Percentiles rank a stretch among this genome's conserved stretches.
Evolutionary conservation across 1,284 basidiomycete species (phyloP).

Genomic region (Ganoderma leucocontextum): DNA sequence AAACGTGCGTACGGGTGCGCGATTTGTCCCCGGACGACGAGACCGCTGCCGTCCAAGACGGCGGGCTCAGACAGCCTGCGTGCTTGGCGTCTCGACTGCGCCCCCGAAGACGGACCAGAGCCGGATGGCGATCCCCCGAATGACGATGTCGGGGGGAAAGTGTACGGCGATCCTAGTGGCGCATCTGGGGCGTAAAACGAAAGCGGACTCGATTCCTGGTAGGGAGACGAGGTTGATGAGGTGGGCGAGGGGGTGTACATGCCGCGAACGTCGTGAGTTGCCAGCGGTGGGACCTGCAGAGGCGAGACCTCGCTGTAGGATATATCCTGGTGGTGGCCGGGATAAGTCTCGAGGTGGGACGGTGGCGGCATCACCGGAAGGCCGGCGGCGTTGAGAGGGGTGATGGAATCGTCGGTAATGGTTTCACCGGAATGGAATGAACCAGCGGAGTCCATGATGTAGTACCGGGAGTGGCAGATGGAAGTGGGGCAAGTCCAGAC

Average conservation of each 20-base stretch:
- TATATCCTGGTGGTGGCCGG: slow-evolving; percentile 7
- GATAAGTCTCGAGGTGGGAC: slow-evolving; percentile 24
- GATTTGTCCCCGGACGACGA: slow-evolving; percentile 46
- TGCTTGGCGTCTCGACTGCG: slow-evolving; percentile 15
- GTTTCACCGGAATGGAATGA: slow-evolving; percentile 2
- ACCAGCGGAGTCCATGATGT: slow-evolving; percentile 12
- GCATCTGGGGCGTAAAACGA: slow-evolving; percentile 14
- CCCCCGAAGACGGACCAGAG: slow-evolving; percentile 4
- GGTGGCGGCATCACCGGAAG: slow-evolving; percentile 12
- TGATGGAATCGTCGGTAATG: slow-evolving; percentile 1
- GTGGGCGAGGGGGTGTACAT: slow-evolving; percentile 27
- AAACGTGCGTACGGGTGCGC: slow-evolving; percentile 72
- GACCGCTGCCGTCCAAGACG: slow-evolving; percentile 21
- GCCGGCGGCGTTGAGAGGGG: slow-evolving; percentile 11
- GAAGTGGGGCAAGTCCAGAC: neutral
- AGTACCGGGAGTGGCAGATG: neutral
- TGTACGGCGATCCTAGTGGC: slow-evolving; percentile 7
- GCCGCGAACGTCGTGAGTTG: slow-evolving; percentile 19
- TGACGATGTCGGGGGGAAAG: slow-evolving; percentile 8
- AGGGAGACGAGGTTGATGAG: slow-evolving; percentile 5
- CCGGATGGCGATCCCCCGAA: neutral
- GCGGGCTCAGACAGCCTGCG: slow-evolving; percentile 18
- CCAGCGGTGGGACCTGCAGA: slow-evolving; percentile 1
- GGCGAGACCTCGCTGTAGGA: neutral
- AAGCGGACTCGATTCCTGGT: slow-evolving; percentile 7